Evolutionary conservation across 2,329 filamentous ascomycete genomes (phyloP), one percentile per base, ranked within the genome.

Genomic region (Colletotrichum ledebouriae): DNA sequence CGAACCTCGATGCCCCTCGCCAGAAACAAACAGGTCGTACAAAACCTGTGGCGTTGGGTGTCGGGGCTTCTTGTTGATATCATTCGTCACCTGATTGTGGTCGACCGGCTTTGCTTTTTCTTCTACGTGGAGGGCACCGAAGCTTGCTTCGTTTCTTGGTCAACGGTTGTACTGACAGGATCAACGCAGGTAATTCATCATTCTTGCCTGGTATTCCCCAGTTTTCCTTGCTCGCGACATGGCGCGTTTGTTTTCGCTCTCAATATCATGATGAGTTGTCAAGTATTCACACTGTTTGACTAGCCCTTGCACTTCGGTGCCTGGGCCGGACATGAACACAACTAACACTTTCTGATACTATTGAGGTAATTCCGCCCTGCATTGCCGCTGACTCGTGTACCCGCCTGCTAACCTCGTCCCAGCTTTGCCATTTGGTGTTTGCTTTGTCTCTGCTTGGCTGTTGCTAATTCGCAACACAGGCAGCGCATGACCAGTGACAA

Each of bases 271-370:
- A 86, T 86, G 84, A 86, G 75, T 73, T 79, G 75, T 72, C 73
- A 73, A 76, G 83, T 87, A 87, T 87, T 87, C 85, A 87, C 85
- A 87, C 85, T 87, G 84, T 87, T 85, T 86, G 85, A 87, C 82
- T 76, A 73, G 71, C 80, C 55, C 29, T 29, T 77, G 73, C 73
- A 74, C 74, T 77, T 75, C 76, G 78, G 78, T 73, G 74, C 69
- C 39, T 74, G 80, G 29, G 13, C 72, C 71, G 81, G 80, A 81
- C 72, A 86, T 87, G 85, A 87, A 86, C 83, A 85, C 74, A 81
- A 75, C 72, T 73, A 74, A 78, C 80, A 84, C 80, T 84, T 84
- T 85, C 84, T 86, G 84, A 86, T 82, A 80, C 80, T 79, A 80
- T 83, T 71, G 79, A 81, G 80, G 80, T 84, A 78, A 15, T 46